These are phyloP conservation scores for Paulownia fortunei DNA, from an alignment of 257 asterid genomes.

Conservation along the genomic window DNA sequence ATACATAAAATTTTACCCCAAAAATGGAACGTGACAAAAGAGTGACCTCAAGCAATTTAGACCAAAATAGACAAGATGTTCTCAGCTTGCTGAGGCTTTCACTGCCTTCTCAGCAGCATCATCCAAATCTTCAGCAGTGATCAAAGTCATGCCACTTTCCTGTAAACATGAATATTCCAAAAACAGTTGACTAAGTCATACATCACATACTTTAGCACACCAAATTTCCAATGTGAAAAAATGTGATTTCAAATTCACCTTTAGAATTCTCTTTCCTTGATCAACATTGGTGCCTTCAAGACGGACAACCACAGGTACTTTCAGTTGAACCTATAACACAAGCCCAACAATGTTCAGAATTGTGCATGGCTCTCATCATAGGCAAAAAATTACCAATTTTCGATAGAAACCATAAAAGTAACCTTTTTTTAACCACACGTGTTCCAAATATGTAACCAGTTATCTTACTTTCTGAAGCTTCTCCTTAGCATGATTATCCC, in stretches of 20 bases:
- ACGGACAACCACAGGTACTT: slow-evolving; percentile 95
- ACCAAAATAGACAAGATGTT: slow-evolving; percentile 2
- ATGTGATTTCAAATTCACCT: slow-evolving; percentile 52
- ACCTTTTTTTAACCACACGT: not conserved
- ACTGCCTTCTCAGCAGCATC: slow-evolving; percentile 97
- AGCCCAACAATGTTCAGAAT: slow-evolving; percentile 27
- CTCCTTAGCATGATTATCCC: not conserved
- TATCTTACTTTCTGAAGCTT: not conserved
- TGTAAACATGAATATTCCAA: slow-evolving; percentile 38
- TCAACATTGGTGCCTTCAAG: slow-evolving; percentile 99
- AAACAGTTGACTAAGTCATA: not conserved
- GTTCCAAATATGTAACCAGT: not conserved
- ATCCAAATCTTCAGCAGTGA: slow-evolving; percentile 94
- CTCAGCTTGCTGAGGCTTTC: slow-evolving; percentile 56
- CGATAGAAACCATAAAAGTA: not conserved
- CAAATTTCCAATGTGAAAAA: not conserved
- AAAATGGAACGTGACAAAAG: slow-evolving; percentile 16
- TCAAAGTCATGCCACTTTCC: slow-evolving; percentile 92
- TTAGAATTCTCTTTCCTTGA: slow-evolving; percentile 92
- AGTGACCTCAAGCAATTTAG: slow-evolving; percentile 13
- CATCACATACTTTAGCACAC: not conserved
- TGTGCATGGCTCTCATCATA: slow-evolving; percentile 11
- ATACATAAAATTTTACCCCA: slow-evolving; percentile 19
- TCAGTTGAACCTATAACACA: slow-evolving; percentile 71
- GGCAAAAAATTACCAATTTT: not conserved